These are phyloP conservation scores for Nidula niveotomentosa DNA, from an alignment of 1,284 basidiomycete genomes.

Conservation along the genomic window DNA sequence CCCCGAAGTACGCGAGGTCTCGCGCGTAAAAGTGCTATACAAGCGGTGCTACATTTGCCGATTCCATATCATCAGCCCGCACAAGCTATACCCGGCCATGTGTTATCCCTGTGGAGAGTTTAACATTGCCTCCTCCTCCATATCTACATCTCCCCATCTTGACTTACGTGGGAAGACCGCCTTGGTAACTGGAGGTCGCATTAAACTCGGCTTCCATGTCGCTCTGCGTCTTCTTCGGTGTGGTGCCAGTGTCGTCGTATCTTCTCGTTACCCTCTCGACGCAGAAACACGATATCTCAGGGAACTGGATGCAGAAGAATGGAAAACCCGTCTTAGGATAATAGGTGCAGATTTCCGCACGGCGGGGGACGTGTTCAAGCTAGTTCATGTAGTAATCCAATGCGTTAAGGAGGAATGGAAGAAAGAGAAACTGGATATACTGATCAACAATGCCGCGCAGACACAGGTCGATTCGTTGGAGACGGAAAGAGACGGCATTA, in stretches of 20 bases:
- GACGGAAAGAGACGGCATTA: constrained; percentile 17
- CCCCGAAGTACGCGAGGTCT: constrained; percentile 6
- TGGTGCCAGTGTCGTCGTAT: constrained; percentile 23
- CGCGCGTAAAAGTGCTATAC: constrained; percentile 3
- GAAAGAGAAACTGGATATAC: constrained; percentile 18
- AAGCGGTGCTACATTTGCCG: constrained; percentile 21
- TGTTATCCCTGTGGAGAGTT: constrained; percentile 24
- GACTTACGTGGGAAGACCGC: constrained; percentile 19
- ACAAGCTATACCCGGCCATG: constrained; percentile 19
- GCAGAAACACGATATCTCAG: constrained; percentile 21
- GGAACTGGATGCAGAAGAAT: constrained; percentile 19
- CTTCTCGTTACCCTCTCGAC: constrained; percentile 27
- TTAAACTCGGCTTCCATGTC: constrained; percentile 28
- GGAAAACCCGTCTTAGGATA: constrained; percentile 22
- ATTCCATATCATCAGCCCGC: constrained; percentile 13
- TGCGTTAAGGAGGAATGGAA: constrained; percentile 12
- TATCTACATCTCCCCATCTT: constrained; percentile 19
- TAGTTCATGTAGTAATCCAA: constrained; percentile 14
- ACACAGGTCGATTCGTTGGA: constrained; percentile 25
- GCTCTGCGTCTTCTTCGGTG: constrained; percentile 26
- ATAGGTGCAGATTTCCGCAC: constrained; percentile 29
- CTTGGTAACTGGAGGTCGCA: constrained; percentile 26
- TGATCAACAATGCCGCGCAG: constrained; percentile 32
- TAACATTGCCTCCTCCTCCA: constrained; percentile 19
- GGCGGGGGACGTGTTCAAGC: constrained; percentile 23